phyloP scores from a whole-genome alignment of 192 early-diverging fungal genomes.

The Geranomyces variabilis region DNA sequence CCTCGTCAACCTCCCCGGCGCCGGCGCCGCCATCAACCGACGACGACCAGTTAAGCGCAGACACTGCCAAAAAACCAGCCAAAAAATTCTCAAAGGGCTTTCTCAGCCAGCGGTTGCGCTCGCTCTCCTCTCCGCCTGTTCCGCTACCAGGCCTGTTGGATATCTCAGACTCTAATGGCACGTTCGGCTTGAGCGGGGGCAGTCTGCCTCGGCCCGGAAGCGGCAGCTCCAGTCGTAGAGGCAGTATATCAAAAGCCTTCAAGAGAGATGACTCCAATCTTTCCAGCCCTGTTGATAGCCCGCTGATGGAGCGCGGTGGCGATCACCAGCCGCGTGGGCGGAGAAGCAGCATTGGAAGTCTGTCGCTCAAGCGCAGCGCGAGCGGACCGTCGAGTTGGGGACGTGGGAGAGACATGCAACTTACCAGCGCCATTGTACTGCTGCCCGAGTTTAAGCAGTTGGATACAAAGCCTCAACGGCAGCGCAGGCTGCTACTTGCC shows the following conservation, averaged over 20 bases:
- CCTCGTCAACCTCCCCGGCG: no score
- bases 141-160: not conserved
- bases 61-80: no score
- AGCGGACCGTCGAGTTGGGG: conserved; percentile 18
- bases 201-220: no score
- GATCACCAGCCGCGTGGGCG: not conserved
- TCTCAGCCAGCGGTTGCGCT: conserved; percentile 11
- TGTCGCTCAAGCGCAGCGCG: conserved; percentile 11
- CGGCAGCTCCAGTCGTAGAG: no score
- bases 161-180: not conserved
- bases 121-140: conserved; percentile 11
- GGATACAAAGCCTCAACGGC: conserved; percentile 40
- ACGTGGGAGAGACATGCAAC: not conserved
- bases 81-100: conserved; percentile 4
- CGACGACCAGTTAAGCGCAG: no score
- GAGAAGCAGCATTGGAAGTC: not conserved
- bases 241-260: not conserved
- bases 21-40: no score
- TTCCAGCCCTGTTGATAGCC: conserved; percentile 2
- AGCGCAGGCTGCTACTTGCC: conserved; percentile 42
- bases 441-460: conserved; percentile 47
- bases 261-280: not conserved
- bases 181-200: not conserved
- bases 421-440: conserved; percentile 1
- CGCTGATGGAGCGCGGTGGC: not conserved